Evolutionary conservation across 2,329 filamentous ascomycete species (phyloP), one percentile per base, ranked within the genome.

Genomic region (Aspergillus texensis): DNA sequence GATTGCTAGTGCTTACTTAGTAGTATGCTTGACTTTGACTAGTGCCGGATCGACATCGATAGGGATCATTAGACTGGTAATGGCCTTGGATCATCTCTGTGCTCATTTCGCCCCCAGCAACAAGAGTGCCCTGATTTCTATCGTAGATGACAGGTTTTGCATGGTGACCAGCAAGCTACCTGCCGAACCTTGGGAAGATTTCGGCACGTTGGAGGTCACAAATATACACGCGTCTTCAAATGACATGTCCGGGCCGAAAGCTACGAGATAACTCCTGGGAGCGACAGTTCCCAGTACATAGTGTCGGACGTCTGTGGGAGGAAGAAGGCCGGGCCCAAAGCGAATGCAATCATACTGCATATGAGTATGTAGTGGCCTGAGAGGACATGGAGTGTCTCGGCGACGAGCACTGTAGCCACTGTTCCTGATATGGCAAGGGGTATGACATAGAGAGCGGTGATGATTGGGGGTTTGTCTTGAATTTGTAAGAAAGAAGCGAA

Each of bases 161-260:
- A 80, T 76, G 21, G 79, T 82, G 6, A 82, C 77, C 0, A 82
- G 68, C 64, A 82, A 62, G 48, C 79, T 80, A 1, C 79, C 80
- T 0, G 80, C 80, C 9, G 75, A 75, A 1, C 79, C 80, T 61
- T 82, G 80, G 61, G 81, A 82, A 1, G 75, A 79, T 10, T 78
- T 63, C 1, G 77, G 76, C 6, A 82, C 79, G 54, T 76, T 79
- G 10, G 73, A 78, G 0, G 79, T 82, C 65, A 82, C 80, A 67
- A 80, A 81, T 50, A 82, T 82, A 24, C 76, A 77, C 0, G 79
- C 79, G 0, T 80, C 80, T 0, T 79, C 80, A 60, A 82, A 82
- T n/a, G 76, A 76, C 63, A 82, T 70, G 63, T 82, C 80, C 0
- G 79, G 80, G 0, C 79, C 80, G 34, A 82, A 82, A 81, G 79